Conservation (phyloP, 257 asterid genomes). For the Penstemon eatonii region DNA sequence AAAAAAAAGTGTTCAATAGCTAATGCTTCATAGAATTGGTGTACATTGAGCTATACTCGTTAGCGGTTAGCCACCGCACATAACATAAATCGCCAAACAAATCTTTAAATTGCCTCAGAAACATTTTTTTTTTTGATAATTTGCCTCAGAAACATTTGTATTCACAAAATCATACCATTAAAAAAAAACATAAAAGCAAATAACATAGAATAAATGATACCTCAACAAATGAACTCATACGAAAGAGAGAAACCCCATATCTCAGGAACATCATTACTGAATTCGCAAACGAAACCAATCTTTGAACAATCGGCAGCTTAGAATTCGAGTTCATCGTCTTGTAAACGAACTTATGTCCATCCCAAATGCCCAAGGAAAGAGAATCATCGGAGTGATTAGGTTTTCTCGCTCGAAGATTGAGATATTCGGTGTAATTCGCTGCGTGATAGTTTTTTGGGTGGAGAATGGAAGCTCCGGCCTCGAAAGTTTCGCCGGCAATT, state of each 20-base stretch:
- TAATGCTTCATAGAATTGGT: no score
- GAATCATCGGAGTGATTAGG: slow-evolving; percentile 52
- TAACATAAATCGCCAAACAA: not conserved
- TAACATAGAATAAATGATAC: slow-evolving; percentile 34
- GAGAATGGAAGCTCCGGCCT: slow-evolving; percentile 91
- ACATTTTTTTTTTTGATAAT: no score
- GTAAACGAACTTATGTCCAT: slow-evolving; percentile 64
- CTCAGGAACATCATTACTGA: slow-evolving; percentile 52
- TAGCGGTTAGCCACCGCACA: no score
- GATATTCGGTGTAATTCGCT: slow-evolving; percentile 49
- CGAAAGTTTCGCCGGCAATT: slow-evolving; percentile 74
- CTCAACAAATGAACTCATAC: slow-evolving; percentile 75
- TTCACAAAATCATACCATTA: not conserved
- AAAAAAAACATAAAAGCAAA: not conserved
- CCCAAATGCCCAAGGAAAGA: slow-evolving; percentile 79
- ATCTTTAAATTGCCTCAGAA: not conserved
- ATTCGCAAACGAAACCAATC: slow-evolving; percentile 63
- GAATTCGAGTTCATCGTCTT: slow-evolving; percentile 58
- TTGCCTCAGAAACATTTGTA: not conserved
- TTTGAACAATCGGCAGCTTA: slow-evolving; percentile 44
- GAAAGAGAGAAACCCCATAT: slow-evolving; percentile 72
- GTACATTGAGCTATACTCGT: no score
- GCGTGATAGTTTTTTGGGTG: slow-evolving; percentile 91
- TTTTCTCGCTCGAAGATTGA: slow-evolving; percentile 44
- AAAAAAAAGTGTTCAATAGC: slow-evolving; percentile 11